Evolutionary conservation across 306 rosid genomes (phyloP), one percentile per base, ranked within the genome.

Genomic region (Cucurbita pepo): DNA sequence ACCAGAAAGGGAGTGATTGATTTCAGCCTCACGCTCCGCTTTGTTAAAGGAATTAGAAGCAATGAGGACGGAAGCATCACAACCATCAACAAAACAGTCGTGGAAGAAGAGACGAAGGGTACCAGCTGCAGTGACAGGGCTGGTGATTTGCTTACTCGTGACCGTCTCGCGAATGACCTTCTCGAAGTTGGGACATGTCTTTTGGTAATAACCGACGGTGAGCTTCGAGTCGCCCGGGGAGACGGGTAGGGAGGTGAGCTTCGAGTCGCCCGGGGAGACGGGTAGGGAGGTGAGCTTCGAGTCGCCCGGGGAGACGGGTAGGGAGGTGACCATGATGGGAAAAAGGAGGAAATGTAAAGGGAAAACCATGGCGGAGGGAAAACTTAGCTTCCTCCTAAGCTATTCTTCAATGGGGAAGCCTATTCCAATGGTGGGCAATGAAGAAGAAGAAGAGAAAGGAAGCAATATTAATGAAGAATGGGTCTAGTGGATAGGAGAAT

Each of bases 101-200:
- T 72, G 76, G 41, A 72, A 72, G 65, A 72, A 72, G 52, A 72
- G 76, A 1, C 76, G 76, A 2, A 72, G 65, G 54, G 76, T 72
- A 16, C 76, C 76, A 0, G 76, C 76, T 0, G 76, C 76, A 0
- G 76, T 72, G 22, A 72, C 63, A 8, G 76, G 76, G 8, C 76
- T 72, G 0, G 54, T 22, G 8, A 56, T 72, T 38, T 72, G 76
- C 14, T 72, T 72, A 18, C 0, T 56, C 4, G 63, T 55, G 19
- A 72, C 76, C 9, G 76, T 72, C 7, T 72, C 76, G 0, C 76
- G 65, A 10, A 72, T 11, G 52, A 55, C 55, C 65, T 56, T 72
- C 40, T 54, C 52, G 4, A 72, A 72, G 14, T 72, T 19, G 19
- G 62, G 76, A 25, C 76, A 72, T 0, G 76, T 18, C 1, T 72